A percentile compares a stretch with the other conserved stretches of the same genome.
Conservation (phyloP, 805 yeast genomes). For the Kodamaea laetipori region DNA sequence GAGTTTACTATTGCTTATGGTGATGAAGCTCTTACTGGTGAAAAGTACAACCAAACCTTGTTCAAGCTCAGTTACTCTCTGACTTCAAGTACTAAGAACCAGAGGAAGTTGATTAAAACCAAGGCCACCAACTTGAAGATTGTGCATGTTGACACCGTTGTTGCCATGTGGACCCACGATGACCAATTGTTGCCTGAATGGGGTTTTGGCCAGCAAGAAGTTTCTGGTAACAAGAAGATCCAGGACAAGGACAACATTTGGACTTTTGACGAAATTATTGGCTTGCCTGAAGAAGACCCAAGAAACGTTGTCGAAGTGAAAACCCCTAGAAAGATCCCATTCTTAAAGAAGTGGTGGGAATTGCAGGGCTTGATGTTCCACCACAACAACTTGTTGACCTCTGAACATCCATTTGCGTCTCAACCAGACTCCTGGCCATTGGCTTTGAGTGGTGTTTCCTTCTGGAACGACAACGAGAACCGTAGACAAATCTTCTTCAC, state of each 20-base stretch:
- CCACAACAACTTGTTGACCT: slow-evolving; percentile 82
- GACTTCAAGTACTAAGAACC: slow-evolving; percentile 42
- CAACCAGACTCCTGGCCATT: slow-evolving; percentile 92
- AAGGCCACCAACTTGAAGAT: slow-evolving; percentile 69
- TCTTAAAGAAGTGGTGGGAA: slow-evolving; percentile 86
- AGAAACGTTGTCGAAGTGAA: slow-evolving; percentile 70
- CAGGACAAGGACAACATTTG: slow-evolving; percentile 70
- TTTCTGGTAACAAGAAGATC: slow-evolving; percentile 88
- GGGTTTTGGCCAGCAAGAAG: slow-evolving; percentile 91
- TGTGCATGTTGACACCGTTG: slow-evolving; percentile 82
- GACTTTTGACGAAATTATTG: slow-evolving; percentile 70
- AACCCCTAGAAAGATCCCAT: slow-evolving; percentile 61
- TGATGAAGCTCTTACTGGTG: slow-evolving; percentile 46
- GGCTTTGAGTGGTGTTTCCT: slow-evolving; percentile 86
- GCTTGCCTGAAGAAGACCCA: slow-evolving; percentile 52
- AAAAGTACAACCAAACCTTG: slow-evolving; percentile 69
- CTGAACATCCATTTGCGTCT: slow-evolving; percentile 95
- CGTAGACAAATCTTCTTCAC: slow-evolving; percentile 82
- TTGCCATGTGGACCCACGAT: slow-evolving; percentile 91
- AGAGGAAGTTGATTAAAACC: slow-evolving; percentile 59
- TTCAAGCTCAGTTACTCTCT: slow-evolving; percentile 61
- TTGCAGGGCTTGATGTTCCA: slow-evolving; percentile 86
- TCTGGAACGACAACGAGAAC: slow-evolving; percentile 78
- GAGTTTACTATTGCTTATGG: slow-evolving; percentile 77
- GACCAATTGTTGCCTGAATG: slow-evolving; percentile 89